phyloP scores from a whole-genome alignment of 148 eudicot genomes.

The Persicaria maculosa region DNA sequence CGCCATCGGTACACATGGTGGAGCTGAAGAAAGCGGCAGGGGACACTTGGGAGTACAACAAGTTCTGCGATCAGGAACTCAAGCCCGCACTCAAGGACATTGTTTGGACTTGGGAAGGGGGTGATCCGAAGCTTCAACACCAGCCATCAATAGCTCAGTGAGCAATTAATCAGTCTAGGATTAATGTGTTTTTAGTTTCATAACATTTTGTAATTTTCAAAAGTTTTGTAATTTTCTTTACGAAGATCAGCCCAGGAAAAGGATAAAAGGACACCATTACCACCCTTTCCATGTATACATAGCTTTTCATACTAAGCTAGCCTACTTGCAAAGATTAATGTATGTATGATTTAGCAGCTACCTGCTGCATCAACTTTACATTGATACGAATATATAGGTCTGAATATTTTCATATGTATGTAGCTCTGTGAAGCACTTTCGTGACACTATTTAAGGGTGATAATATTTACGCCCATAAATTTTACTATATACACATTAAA shows the following conservation, averaged over 20 bases:
- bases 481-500: too few relatives aligned
- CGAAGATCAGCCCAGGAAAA: not conserved
- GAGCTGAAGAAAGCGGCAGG: slow-evolving; percentile 75
- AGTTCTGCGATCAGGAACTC: slow-evolving; percentile 50
- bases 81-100: slow-evolving; percentile 67
- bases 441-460: too few relatives aligned
- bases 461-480: too few relatives aligned
- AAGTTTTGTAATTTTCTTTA: not conserved
- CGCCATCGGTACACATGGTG: slow-evolving; percentile 66
- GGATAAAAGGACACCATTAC: not conserved
- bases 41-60: slow-evolving; percentile 59
- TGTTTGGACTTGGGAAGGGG: slow-evolving; percentile 56
- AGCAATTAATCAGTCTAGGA: not conserved
- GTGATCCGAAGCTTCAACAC: slow-evolving; percentile 6
- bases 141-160: not conserved
- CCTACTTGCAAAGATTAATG: not conserved
- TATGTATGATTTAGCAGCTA: not conserved
- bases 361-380: not conserved
- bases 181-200: not conserved
- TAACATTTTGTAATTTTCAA: not conserved
- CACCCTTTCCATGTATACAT: not conserved
- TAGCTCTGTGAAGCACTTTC: too few relatives aligned
- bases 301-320: not conserved
- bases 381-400: too few relatives aligned
- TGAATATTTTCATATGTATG: too few relatives aligned